These are phyloP conservation scores for Eragrostis nindensis DNA, from an alignment of 176 grass and related monocot genomes.

Conservation along the genomic window DNA sequence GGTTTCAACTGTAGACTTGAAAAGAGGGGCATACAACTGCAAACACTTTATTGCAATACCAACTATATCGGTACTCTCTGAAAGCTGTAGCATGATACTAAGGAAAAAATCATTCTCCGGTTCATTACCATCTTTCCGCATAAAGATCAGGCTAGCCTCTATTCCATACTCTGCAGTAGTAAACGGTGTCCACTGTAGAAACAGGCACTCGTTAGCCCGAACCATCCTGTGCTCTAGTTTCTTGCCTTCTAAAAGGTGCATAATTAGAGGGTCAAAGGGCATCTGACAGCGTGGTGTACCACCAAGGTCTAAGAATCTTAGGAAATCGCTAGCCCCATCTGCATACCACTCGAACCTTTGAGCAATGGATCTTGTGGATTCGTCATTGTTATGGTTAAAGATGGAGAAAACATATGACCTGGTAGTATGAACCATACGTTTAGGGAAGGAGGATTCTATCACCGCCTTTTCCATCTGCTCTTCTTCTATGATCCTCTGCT, in stretches of 20 bases:
- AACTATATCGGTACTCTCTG: no score
- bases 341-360: background rate
- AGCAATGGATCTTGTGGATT: background rate
- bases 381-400: background rate
- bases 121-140: background rate
- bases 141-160: background rate
- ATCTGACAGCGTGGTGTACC: background rate
- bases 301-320: constrained; percentile 12
- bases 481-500: background rate
- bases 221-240: background rate
- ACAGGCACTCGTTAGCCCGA: background rate
- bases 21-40: no score
- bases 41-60: no score
- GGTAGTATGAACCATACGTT: background rate
- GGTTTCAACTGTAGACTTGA: no score
- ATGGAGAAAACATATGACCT: background rate
- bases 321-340: background rate
- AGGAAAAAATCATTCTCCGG: background rate
- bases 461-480: background rate
- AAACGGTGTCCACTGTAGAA: background rate
- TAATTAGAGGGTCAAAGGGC: background rate
- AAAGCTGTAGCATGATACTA: no score
- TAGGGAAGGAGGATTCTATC: background rate
- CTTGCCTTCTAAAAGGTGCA: background rate
- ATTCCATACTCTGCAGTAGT: background rate